These are phyloP conservation scores for Coemansia sp. DNA, from an alignment of 192 early-diverging fungal species.

Conservation along the genomic window DNA sequence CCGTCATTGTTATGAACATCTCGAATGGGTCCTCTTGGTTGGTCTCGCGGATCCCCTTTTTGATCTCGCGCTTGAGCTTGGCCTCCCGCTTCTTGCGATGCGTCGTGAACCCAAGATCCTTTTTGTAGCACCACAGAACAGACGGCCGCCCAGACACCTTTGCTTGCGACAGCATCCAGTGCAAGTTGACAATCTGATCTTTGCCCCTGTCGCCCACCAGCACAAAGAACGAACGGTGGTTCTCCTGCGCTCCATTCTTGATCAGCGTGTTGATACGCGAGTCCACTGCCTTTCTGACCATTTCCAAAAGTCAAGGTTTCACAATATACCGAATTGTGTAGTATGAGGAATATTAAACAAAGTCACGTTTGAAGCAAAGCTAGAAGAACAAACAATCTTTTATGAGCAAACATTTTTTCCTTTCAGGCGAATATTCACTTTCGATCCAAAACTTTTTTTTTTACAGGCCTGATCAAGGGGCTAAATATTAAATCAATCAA, in stretches of 20 bases:
- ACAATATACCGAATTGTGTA: no score
- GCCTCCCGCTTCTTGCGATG: conserved; percentile 97
- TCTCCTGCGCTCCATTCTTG: conserved; percentile 86
- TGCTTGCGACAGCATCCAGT: conserved; percentile 94
- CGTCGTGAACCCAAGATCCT: conserved; percentile 92
- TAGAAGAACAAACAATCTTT: no score
- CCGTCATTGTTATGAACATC: conserved; percentile 92
- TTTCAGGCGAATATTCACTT: no score
- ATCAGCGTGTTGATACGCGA: conserved; percentile 92
- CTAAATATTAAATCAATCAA: no score
- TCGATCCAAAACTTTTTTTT: no score
- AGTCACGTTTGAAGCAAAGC: no score
- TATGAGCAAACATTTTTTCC: no score
- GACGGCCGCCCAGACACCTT: conserved; percentile 85
- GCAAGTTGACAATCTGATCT: conserved; percentile 94
- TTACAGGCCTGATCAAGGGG: no score
- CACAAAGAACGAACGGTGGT: conserved; percentile 95
- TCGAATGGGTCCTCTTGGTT: conserved; percentile 99
- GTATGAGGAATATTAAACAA: no score
- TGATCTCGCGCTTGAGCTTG: conserved; percentile 94
- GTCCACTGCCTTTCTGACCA: conserved; percentile 90
- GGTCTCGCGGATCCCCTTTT: conserved; percentile 84
- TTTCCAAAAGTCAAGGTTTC: conserved; percentile 11
- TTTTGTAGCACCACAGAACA: conserved; percentile 99
- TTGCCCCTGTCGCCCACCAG: conserved; percentile 94